phyloP scores from a whole-genome alignment of 805 yeast species.

The Teunomyces funiuensis region DNA sequence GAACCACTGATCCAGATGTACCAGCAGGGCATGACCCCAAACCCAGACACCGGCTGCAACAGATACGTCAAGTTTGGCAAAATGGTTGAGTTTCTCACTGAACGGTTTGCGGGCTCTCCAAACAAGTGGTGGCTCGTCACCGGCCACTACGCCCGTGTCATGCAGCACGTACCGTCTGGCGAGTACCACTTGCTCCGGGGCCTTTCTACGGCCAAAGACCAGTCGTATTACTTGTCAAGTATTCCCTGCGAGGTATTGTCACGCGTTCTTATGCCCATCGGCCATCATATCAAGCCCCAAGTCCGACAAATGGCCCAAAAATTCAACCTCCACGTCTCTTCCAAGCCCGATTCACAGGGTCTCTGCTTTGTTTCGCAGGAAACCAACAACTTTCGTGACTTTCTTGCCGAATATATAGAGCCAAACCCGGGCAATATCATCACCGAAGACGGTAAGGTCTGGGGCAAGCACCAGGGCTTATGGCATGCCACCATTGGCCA shows the following conservation, averaged over 20 bases:
- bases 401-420: slow-evolving; percentile 70
- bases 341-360: slow-evolving; percentile 93
- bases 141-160: slow-evolving; percentile 73
- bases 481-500: slow-evolving; percentile 98
- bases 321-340: slow-evolving; percentile 56
- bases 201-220: slow-evolving; percentile 68
- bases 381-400: slow-evolving; percentile 63
- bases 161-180: slow-evolving; percentile 29
- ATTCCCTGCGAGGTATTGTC: slow-evolving; percentile 47
- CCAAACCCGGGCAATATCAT: slow-evolving; percentile 77
- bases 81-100: slow-evolving; percentile 53
- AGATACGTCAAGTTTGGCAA: slow-evolving; percentile 83
- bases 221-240: slow-evolving; percentile 84
- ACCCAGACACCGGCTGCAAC: slow-evolving; percentile 92
- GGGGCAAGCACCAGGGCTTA: slow-evolving; percentile 83
- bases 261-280: slow-evolving; percentile 73
- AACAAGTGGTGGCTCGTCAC: slow-evolving; percentile 82
- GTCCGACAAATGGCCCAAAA: slow-evolving; percentile 66
- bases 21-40: slow-evolving; percentile 77
- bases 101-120: slow-evolving; percentile 26
- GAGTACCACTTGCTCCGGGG: slow-evolving; percentile 57
- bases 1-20: slow-evolving; percentile 85
- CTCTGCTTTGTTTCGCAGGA: slow-evolving; percentile 81
- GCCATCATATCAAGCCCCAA: slow-evolving; percentile 71
- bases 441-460: slow-evolving; percentile 68